These are phyloP conservation scores for Saprolegnia diclina DNA, from an alignment of 352 stramenopile genomes.

Conservation along the genomic window DNA sequence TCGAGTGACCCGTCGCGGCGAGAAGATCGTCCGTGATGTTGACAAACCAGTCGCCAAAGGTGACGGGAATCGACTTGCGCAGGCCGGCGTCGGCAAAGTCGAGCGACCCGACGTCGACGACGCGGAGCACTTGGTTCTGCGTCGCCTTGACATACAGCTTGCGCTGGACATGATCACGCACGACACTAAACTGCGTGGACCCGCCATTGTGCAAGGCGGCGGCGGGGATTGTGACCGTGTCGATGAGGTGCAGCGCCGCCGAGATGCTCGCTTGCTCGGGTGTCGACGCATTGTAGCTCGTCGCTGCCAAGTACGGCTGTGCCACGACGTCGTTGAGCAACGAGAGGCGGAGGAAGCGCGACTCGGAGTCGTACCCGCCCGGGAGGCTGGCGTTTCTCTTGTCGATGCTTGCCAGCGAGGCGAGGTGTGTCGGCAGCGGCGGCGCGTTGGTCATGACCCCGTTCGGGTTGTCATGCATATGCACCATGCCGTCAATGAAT, in stretches of 20 bases:
- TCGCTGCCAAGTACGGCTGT: slow-evolving; percentile 47
- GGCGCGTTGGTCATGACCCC: slow-evolving; percentile 67
- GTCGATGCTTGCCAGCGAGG: slow-evolving; percentile 8
- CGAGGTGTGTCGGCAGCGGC: slow-evolving; percentile 40
- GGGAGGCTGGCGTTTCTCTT: slow-evolving; percentile 31
- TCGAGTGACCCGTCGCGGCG: slow-evolving; percentile 36
- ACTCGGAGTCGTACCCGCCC: slow-evolving; percentile 47
- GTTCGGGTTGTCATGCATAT: slow-evolving; percentile 59
- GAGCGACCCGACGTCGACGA: slow-evolving; percentile 49
- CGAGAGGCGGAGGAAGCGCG: slow-evolving; percentile 60
- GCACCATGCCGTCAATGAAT: slow-evolving; percentile 47
- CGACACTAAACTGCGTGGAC: slow-evolving; percentile 61
- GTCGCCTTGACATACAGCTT: slow-evolving; percentile 71
- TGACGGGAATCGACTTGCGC: slow-evolving; percentile 50
- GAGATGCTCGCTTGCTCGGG: slow-evolving; percentile 51
- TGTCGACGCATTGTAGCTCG: slow-evolving; percentile 26
- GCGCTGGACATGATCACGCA: slow-evolving; percentile 53
- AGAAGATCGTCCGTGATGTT: slow-evolving; percentile 46
- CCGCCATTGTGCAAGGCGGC: slow-evolving; percentile 36
- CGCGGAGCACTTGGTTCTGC: slow-evolving; percentile 58
- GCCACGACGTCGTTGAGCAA: slow-evolving; percentile 49
- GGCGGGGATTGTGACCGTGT: slow-evolving; percentile 42
- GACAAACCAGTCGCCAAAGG: slow-evolving; percentile 57
- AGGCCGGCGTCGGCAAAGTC: slow-evolving; percentile 42
- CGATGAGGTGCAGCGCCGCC: slow-evolving; percentile 54